Base-by-base conservation (phyloP, 106 monocot genomes). In the Agapanthus africanus region DNA sequence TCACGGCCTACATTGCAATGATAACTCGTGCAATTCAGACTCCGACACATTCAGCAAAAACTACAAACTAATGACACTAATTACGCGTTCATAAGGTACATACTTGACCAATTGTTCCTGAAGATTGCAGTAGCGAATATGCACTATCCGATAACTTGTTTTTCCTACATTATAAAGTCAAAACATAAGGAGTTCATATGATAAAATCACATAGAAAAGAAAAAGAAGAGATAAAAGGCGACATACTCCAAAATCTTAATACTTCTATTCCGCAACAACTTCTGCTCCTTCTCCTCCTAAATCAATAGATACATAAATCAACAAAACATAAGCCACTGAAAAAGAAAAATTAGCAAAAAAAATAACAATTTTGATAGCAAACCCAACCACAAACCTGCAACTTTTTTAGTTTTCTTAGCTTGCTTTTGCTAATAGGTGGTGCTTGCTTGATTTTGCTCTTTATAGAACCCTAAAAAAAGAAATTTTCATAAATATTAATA, bases 101-200 rank as follows among this genome's bases (percentile, higher is more conserved):
- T 75, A 92, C 97, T 73, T 90, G 82, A 11, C 97, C 92, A 62
- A 92, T 99, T 65, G 89, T 99, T n/a, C 92, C 90, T 11, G 92
- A 99, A 65, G 92, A 87, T 66, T 71, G 76, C 27, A 99, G 61
- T 65, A 99, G 65, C 61, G 83, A 74, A 68, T 79, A 73, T 46
- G 80, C 87, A 66, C 72, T 70, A 66, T 99, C 92, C 33, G 31
- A 54, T 59, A 99, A 81, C 63, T 82, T 92, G 60, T 83, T 57
- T 52, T 87, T 84, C 97, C 97, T 99, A 38, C 36, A 70, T 31
- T 6, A 62, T 49, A 41, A 25, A 54, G 19, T 11, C 11, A 32
- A 18, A 25, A 60, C 4, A n/a, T 36, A 66, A 21, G 14, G 2
- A 26, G 2, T 27, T 30, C 25, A 44, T 1, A 41, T 38, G 28